Evolutionary conservation across 2,329 filamentous ascomycete species (phyloP).

Genomic region (Penicillium expansum): DNA sequence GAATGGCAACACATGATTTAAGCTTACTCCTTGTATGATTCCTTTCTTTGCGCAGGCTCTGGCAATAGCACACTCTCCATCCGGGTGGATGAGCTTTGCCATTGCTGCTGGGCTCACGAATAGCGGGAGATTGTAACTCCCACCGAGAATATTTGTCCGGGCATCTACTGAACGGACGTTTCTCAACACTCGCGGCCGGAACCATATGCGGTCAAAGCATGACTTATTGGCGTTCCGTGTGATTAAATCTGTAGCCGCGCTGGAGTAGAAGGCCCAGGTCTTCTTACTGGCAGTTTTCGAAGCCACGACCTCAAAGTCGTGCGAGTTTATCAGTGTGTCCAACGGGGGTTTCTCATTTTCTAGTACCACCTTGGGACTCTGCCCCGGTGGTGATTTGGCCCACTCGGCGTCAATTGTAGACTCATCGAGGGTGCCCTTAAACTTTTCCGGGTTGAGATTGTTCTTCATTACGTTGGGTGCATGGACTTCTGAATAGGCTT

Average conservation of each 20-base stretch:
- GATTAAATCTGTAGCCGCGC: constrained; percentile 62
- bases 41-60: constrained; percentile 52
- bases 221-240: constrained; percentile 56
- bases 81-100: constrained; percentile 61
- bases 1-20: not conserved
- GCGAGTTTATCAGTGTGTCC: constrained; percentile 55
- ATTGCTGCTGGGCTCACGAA: constrained; percentile 65
- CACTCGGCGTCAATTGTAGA: constrained; percentile 51
- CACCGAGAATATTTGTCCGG: constrained; percentile 55
- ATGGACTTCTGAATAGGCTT: constrained; percentile 47
- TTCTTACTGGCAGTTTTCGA: constrained; percentile 57
- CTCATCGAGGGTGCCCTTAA: constrained; percentile 51
- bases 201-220: constrained; percentile 55
- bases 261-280: constrained; percentile 68
- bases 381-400: constrained; percentile 40
- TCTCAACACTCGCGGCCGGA: constrained; percentile 58
- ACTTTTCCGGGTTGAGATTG: constrained; percentile 45
- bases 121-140: constrained; percentile 54
- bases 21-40: constrained; percentile 55
- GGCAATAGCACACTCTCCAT: constrained; percentile 61
- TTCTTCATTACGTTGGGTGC: constrained; percentile 48
- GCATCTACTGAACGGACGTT: constrained; percentile 56
- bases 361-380: constrained; percentile 28
- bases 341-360: constrained; percentile 50
- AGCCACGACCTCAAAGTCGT: constrained; percentile 61